These are phyloP conservation scores for Zizania palustris DNA, from an alignment of 202 grass and related monocot species.

Conservation along the genomic window DNA sequence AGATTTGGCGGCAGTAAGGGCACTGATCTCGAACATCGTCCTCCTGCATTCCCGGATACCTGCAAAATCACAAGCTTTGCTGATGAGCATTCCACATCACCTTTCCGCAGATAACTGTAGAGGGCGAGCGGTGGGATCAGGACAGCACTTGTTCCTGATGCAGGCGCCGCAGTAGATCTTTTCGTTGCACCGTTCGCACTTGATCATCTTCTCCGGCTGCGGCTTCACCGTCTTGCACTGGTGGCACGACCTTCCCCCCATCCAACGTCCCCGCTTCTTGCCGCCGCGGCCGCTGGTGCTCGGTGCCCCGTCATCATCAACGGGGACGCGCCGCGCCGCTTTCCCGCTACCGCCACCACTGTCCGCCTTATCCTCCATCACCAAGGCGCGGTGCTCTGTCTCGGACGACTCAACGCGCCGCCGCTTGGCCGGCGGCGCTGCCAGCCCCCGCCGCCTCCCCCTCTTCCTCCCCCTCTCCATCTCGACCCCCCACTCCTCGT, in stretches of 20 bases:
- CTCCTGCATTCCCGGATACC: constrained; percentile 40
- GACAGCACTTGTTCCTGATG: constrained; percentile 20
- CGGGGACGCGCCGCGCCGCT: not conserved
- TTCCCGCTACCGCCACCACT: not conserved
- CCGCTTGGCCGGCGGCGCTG: not conserved
- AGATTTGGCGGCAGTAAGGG: constrained; percentile 44
- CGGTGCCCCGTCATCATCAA: not conserved
- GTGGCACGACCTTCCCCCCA: constrained; percentile 41
- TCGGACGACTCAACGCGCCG: not conserved
- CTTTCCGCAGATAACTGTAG: not conserved
- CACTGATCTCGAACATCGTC: constrained; percentile 29
- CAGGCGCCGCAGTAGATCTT: constrained; percentile 50
- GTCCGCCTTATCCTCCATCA: not conserved
- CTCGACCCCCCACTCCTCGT: constrained; percentile 36
- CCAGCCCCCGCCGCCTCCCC: not conserved
- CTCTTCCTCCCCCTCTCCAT: constrained; percentile 14
- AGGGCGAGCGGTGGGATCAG: not conserved
- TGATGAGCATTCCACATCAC: not conserved
- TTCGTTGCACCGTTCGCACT: constrained; percentile 15
- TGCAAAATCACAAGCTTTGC: constrained; percentile 30
- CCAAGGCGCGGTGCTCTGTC: not conserved
- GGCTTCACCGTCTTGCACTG: constrained; percentile 29
- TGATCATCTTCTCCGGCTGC: not conserved
- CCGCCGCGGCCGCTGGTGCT: constrained; percentile 4
- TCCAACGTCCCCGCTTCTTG: not conserved